phyloP scores from a whole-genome alignment of 345 rosid species.

The Populus deltoides region DNA sequence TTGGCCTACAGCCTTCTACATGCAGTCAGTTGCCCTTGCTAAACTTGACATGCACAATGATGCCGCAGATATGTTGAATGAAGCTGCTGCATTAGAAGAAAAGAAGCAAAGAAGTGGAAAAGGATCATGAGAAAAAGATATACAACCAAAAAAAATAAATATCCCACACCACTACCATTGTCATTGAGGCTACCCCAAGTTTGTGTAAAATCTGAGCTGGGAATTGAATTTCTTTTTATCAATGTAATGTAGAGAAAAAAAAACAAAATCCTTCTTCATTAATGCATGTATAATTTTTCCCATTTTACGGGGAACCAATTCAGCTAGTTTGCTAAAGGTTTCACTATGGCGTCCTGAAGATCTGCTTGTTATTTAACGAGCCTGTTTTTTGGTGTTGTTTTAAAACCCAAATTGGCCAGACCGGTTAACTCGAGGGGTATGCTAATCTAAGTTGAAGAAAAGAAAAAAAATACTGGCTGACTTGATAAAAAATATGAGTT shows the following conservation, averaged over 20 bases:
- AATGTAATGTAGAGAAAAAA: background rate
- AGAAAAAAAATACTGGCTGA: too few relatives aligned
- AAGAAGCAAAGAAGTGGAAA: conserved; percentile 72
- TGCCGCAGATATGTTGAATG: conserved; percentile 91
- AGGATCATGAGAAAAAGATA: conserved; percentile 36
- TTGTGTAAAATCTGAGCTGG: conserved; percentile 40
- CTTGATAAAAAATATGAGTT: too few relatives aligned
- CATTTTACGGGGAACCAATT: background rate
- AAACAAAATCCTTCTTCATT: background rate
- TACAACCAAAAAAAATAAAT: background rate
- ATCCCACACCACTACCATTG: conserved; percentile 2
- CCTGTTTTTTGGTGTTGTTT: background rate
- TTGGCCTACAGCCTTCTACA: conserved; percentile 93
- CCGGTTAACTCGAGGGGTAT: too few relatives aligned
- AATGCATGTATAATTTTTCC: conserved; percentile 21
- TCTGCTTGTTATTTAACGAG: background rate
- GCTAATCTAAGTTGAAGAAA: too few relatives aligned
- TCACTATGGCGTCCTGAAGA: background rate
- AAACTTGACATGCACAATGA: conserved; percentile 94
- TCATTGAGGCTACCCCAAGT: conserved; percentile 32
- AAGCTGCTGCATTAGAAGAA: conserved; percentile 81
- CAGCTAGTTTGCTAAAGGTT: background rate
- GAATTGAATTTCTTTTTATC: conserved; percentile 19
- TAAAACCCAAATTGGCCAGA: too few relatives aligned
- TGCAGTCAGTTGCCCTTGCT: conserved; percentile 96